These are phyloP conservation scores for Floccularia luteovirens DNA, from an alignment of 768 basidiomycete genomes.

Conservation along the genomic window DNA sequence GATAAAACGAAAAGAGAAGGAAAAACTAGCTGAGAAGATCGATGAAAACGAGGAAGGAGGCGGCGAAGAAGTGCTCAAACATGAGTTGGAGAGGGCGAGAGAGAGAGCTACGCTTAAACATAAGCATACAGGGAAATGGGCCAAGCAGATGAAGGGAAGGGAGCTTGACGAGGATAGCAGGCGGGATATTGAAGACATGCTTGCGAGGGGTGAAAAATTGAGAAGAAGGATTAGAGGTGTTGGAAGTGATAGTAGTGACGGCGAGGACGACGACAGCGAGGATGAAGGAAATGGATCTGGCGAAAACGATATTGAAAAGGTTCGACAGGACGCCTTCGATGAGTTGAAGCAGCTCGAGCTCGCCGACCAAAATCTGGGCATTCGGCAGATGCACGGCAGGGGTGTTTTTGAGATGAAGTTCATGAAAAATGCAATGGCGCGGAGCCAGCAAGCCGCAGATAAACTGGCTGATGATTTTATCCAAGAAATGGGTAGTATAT, in stretches of 20 bases:
- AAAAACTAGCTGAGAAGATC: slow-evolving; percentile 45
- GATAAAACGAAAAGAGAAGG: slow-evolving; percentile 72
- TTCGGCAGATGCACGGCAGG: slow-evolving; percentile 39
- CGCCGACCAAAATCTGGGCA: slow-evolving; percentile 19
- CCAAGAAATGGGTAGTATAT: slow-evolving; percentile 48
- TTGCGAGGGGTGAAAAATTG: slow-evolving; percentile 74
- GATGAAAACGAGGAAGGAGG: slow-evolving; percentile 37
- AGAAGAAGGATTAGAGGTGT: slow-evolving; percentile 69
- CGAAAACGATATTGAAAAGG: slow-evolving; percentile 39
- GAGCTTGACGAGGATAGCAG: slow-evolving; percentile 50
- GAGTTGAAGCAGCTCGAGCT: slow-evolving; percentile 53
- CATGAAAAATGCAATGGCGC: slow-evolving; percentile 87
- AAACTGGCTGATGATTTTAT: slow-evolving; percentile 67
- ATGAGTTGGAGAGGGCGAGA: slow-evolving; percentile 73
- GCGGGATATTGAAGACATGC: slow-evolving; percentile 77
- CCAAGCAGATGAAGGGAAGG: slow-evolving; percentile 60
- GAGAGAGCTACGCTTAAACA: slow-evolving; percentile 89
- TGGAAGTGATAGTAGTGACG: slow-evolving; percentile 46
- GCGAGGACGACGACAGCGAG: slow-evolving; percentile 36
- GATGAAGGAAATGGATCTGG: slow-evolving; percentile 34
- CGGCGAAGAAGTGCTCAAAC: slow-evolving; percentile 47
- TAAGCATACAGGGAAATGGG: slow-evolving; percentile 86
- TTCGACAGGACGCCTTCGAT: slow-evolving; percentile 69
- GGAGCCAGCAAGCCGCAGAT: slow-evolving; percentile 50
- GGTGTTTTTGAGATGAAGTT: slow-evolving; percentile 95